These are phyloP conservation scores for Firmiana major DNA, from an alignment of 345 rosid genomes.

Conservation along the genomic window DNA sequence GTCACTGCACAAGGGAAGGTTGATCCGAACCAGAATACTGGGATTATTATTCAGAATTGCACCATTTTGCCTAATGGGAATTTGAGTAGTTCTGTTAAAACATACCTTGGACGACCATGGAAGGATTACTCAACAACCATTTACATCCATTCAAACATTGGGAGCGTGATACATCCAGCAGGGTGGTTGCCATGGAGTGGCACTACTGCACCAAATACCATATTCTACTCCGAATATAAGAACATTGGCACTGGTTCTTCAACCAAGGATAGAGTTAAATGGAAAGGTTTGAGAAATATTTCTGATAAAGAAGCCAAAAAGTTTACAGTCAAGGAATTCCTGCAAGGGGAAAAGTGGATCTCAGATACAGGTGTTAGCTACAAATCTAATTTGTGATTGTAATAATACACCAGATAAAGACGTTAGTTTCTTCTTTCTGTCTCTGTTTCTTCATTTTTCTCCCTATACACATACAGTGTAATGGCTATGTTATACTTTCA, in stretches of 20 bases:
- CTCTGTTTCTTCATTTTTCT: background rate
- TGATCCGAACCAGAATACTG: conserved; percentile 60
- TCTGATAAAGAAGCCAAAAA: conserved; percentile 18
- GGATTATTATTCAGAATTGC: conserved; percentile 63
- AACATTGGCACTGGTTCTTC: conserved; percentile 60
- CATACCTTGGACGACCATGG: conserved; percentile 88
- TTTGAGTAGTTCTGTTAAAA: conserved; percentile 40
- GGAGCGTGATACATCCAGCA: conserved; percentile 31
- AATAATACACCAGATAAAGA: background rate
- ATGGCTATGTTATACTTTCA: too few species aligned
- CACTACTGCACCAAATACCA: conserved; percentile 50
- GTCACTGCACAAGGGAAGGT: conserved; percentile 83
- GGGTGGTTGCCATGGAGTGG: conserved; percentile 73
- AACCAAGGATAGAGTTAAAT: conserved; percentile 37
- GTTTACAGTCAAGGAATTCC: conserved; percentile 27
- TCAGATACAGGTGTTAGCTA: conserved; percentile 8
- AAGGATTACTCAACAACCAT: conserved; percentile 63
- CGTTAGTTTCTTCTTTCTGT: background rate
- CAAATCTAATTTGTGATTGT: conserved; percentile 1
- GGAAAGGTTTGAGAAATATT: conserved; percentile 49
- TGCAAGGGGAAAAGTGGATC: conserved; percentile 32
- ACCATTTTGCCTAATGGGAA: conserved; percentile 22
- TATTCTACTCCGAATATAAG: conserved; percentile 67
- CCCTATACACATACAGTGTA: background rate
- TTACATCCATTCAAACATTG: conserved; percentile 56